These are phyloP conservation scores for Neocucurbitaria cava DNA, from an alignment of 2,329 filamentous ascomycete species.

Conservation along the genomic window DNA sequence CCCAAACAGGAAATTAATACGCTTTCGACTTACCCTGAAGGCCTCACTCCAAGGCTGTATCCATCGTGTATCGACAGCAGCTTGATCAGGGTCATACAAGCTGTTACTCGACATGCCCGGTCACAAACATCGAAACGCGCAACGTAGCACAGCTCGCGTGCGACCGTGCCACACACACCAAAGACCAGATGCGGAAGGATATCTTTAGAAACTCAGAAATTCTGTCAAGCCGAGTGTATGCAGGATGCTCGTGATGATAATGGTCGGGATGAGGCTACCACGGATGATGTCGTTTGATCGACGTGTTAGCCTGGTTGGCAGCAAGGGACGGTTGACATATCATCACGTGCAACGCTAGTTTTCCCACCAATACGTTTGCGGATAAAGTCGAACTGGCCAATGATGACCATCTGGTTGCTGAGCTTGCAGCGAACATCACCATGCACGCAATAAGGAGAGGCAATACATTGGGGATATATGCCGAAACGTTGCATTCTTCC, in stretches of 20 bases:
- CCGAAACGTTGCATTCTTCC: conserved; percentile 10
- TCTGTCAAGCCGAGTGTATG: conserved; percentile 1
- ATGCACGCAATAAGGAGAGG: conserved; percentile 3
- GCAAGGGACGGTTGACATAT: not conserved
- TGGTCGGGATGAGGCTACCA: conserved; percentile 12
- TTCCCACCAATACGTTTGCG: conserved; percentile 21
- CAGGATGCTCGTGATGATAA: conserved; percentile 6
- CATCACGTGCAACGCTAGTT: conserved; percentile 24
- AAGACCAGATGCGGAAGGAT: conserved; percentile 4
- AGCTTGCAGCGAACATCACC: conserved; percentile 4
- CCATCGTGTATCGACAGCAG: conserved; percentile 33
- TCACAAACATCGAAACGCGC: conserved; percentile 11
- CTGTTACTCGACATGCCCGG: conserved; percentile 34
- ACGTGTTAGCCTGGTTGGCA: not conserved
- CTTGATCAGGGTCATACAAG: conserved; percentile 40
- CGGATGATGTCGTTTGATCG: conserved; percentile 10
- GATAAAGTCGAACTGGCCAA: conserved; percentile 15
- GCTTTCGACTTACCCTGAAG: conserved; percentile 35
- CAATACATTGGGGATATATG: conserved; percentile 3
- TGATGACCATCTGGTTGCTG: conserved; percentile 2
- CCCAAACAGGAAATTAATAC: not conserved
- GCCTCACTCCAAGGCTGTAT: conserved; percentile 42
- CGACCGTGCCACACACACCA: not conserved
- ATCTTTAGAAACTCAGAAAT: conserved; percentile 6
- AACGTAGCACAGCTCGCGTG: conserved; percentile 16